Conservation (phyloP, 805 yeast genomes). For the Suhomyces faveliae region DNA sequence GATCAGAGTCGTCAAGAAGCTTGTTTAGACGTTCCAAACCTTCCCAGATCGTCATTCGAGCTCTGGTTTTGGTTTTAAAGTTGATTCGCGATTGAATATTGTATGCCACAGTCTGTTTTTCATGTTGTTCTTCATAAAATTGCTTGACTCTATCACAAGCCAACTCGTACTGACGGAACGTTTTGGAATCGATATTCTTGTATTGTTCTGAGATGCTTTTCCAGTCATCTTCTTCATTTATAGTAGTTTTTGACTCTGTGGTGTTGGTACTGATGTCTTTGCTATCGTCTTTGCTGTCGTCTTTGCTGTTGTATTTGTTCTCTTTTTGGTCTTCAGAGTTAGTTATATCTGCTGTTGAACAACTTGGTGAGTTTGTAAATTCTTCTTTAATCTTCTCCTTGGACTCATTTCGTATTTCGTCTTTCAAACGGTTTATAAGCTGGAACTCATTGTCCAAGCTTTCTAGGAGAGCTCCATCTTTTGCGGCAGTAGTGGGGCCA, state of each 20-base stretch:
- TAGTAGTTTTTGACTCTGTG: no score
- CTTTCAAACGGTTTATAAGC: constrained; percentile 2
- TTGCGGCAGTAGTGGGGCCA: neutral
- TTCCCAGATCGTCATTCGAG: constrained; percentile 70
- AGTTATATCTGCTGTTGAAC: neutral
- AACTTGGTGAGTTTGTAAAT: neutral
- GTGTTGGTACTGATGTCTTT: neutral
- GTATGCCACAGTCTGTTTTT: constrained; percentile 68
- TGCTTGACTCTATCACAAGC: constrained; percentile 67
- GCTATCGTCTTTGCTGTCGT: neutral
- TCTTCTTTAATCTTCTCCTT: neutral
- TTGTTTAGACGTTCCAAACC: constrained; percentile 61
- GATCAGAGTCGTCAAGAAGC: constrained; percentile 68
- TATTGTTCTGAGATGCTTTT: constrained; percentile 27
- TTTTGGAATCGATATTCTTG: constrained; percentile 35
- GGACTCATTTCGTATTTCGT: constrained; percentile 2
- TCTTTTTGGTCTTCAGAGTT: neutral
- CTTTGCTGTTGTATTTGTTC: neutral
- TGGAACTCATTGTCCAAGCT: constrained; percentile 4
- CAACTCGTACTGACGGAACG: constrained; percentile 63
- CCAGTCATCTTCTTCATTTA: constrained; percentile 21
- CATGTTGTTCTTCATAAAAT: constrained; percentile 68
- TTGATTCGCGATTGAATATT: constrained; percentile 69
- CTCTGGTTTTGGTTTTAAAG: constrained; percentile 66
- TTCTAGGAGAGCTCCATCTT: constrained; percentile 4